A percentile compares a stretch with the other conserved stretches of the same genome.
Evolutionary conservation across 148 eudicot species (phyloP).

Genomic region (Chenopodium quinoa): DNA sequence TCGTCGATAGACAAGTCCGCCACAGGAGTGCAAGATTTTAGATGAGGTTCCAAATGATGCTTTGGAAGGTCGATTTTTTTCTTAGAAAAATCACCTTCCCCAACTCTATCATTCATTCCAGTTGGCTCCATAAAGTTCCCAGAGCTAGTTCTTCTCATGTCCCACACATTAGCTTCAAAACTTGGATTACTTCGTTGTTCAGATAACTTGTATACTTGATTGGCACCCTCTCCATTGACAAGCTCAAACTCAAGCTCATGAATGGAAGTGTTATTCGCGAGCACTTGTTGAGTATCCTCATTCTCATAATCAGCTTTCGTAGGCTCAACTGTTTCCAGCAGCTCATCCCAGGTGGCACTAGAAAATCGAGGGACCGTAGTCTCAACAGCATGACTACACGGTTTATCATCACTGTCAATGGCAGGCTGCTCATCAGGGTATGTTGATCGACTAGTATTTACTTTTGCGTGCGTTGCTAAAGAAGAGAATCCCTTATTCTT

Average conservation of each 20-base stretch:
- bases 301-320: conserved; percentile 22
- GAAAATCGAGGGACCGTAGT: conserved; percentile 37
- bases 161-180: conserved; percentile 8
- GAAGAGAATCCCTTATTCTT: conserved; percentile 38
- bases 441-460: conserved; percentile 32
- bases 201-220: conserved; percentile 26
- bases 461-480: conserved; percentile 25
- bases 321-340: conserved; percentile 52
- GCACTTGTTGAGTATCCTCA: conserved; percentile 33
- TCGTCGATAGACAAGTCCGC: conserved; percentile 26
- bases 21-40: conserved; percentile 22
- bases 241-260: conserved; percentile 25
- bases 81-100: conserved; percentile 34
- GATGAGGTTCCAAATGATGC: conserved; percentile 23
- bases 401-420: conserved; percentile 29
- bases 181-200: conserved; percentile 23
- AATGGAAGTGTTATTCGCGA: conserved; percentile 17
- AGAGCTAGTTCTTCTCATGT: not conserved
- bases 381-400: conserved; percentile 35
- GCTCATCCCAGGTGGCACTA: conserved; percentile 72
- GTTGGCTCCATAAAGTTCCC: conserved; percentile 8
- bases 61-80: conserved; percentile 29
- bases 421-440: conserved; percentile 32
- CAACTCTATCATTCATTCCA: conserved; percentile 20
- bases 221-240: conserved; percentile 20